These are phyloP conservation scores for Botryosphaeria dothidea DNA, from an alignment of 2,329 filamentous ascomycete genomes.

Conservation along the genomic window DNA sequence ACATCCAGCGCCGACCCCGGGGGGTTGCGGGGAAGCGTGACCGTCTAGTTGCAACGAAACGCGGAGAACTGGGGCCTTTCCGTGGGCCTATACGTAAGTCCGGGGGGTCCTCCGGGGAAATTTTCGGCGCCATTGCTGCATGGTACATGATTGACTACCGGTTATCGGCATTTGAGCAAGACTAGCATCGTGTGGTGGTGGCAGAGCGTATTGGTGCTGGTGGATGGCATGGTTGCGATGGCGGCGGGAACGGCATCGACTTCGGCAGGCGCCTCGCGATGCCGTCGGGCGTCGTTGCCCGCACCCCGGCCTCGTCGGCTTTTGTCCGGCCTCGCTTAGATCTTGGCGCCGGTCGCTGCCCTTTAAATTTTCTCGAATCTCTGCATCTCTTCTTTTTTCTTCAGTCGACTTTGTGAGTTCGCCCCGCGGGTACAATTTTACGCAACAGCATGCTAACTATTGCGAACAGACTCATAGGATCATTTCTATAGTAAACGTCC, in stretches of 20 bases:
- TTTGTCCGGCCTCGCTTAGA: neutral
- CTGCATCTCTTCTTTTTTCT: neutral
- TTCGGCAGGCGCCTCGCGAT: neutral
- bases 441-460: neutral
- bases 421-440: neutral
- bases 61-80: conserved; percentile 7
- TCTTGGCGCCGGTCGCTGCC: neutral
- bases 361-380: neutral
- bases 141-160: neutral
- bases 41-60: neutral
- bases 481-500: conserved; percentile 98
- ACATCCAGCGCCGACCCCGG: conserved; percentile 1
- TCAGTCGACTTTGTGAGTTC: conserved; percentile 12
- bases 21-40: conserved; percentile 10
- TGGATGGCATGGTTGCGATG: neutral
- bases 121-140: conserved; percentile 4
- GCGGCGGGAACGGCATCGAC: neutral
- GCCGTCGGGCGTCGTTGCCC: neutral
- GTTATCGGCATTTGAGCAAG: neutral
- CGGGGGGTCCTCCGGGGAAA: conserved; percentile 3
- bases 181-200: neutral
- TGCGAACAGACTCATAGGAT: conserved; percentile 62
- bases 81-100: neutral
- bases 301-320: neutral
- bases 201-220: neutral